Conservation (phyloP, 2,329 filamentous ascomycete genomes). For the Pyrenophora graminea region DNA sequence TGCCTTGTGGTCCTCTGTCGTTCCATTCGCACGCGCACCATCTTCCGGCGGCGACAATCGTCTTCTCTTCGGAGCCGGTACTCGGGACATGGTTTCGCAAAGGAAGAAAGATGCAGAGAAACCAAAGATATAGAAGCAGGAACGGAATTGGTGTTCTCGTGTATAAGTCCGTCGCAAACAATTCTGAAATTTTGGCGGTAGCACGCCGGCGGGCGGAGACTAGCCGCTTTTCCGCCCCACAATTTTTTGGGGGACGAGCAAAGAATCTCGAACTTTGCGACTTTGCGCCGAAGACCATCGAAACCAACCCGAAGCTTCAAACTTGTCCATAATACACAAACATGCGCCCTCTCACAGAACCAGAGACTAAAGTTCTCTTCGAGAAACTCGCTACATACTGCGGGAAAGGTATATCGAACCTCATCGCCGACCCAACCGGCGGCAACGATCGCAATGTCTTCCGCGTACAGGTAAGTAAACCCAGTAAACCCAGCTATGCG, state of each 20-base stretch:
- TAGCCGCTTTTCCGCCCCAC: slow-evolving; percentile 18
- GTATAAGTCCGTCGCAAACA: background rate
- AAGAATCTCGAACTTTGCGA: slow-evolving; percentile 16
- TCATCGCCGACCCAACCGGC: slow-evolving; percentile 52
- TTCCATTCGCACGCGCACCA: slow-evolving; percentile 20
- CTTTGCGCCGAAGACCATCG: slow-evolving; percentile 12
- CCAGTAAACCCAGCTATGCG: too few species aligned
- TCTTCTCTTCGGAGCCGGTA: slow-evolving; percentile 44
- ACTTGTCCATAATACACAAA: slow-evolving; percentile 28
- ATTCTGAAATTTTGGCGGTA: slow-evolving; percentile 32
- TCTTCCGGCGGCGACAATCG: slow-evolving; percentile 44
- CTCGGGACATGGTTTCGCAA: slow-evolving; percentile 35
- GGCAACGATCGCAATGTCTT: slow-evolving; percentile 49
- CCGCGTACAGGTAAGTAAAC: slow-evolving; percentile 53
- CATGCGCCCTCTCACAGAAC: slow-evolving; percentile 82
- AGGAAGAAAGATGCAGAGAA: background rate
- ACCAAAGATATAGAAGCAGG: background rate
- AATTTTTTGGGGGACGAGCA: slow-evolving; percentile 13
- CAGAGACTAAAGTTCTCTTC: slow-evolving; percentile 80
- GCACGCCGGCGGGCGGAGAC: slow-evolving; percentile 18
- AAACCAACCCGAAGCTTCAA: slow-evolving; percentile 1
- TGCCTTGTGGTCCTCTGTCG: slow-evolving; percentile 35
- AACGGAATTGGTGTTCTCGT: slow-evolving; percentile 2
- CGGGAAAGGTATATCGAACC: slow-evolving; percentile 80
- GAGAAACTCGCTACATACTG: slow-evolving; percentile 94